Conservation (phyloP, 352 stramenopile species). For the Pythium rishiriense region DNA sequence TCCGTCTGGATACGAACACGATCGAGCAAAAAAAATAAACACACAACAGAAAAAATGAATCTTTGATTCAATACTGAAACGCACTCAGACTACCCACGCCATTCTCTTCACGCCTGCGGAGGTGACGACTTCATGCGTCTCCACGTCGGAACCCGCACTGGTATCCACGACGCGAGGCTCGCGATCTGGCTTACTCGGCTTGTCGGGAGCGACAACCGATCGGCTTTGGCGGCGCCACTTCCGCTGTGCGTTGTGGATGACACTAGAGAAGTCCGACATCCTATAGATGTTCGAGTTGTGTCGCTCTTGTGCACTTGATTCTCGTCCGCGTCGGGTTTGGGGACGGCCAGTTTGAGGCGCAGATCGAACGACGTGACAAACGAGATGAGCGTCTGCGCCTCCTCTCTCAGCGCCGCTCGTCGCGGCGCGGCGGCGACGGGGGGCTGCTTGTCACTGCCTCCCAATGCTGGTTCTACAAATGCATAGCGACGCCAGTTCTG, state of each 20-base stretch:
- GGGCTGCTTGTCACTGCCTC: background rate
- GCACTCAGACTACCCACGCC: background rate
- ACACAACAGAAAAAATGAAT: constrained; percentile 9
- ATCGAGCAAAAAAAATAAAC: constrained; percentile 8
- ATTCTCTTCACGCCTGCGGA: background rate
- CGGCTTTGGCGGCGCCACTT: background rate
- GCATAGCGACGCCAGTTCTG: constrained; percentile 71
- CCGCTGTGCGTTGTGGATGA: background rate
- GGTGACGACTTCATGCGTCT: constrained; percentile 16
- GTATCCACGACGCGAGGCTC: constrained; percentile 24
- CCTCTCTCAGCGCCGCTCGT: constrained; percentile 12
- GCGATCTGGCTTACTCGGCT: constrained; percentile 5
- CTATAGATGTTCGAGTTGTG: background rate
- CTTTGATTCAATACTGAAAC: background rate
- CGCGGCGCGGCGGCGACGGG: background rate
- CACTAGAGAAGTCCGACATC: constrained; percentile 10
- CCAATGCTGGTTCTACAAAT: constrained; percentile 54
- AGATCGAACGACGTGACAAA: constrained; percentile 31
- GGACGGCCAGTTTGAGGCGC: constrained; percentile 15
- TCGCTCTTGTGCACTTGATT: background rate
- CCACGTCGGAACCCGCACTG: constrained; percentile 15
- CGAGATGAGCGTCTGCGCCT: constrained; percentile 19
- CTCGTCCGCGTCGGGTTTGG: background rate
- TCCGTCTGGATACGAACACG: background rate
- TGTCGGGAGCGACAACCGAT: constrained; percentile 18